Evolutionary conservation across 345 rosid genomes (phyloP), one percentile per base, ranked within the genome.

Genomic region (Populus simonii): DNA sequence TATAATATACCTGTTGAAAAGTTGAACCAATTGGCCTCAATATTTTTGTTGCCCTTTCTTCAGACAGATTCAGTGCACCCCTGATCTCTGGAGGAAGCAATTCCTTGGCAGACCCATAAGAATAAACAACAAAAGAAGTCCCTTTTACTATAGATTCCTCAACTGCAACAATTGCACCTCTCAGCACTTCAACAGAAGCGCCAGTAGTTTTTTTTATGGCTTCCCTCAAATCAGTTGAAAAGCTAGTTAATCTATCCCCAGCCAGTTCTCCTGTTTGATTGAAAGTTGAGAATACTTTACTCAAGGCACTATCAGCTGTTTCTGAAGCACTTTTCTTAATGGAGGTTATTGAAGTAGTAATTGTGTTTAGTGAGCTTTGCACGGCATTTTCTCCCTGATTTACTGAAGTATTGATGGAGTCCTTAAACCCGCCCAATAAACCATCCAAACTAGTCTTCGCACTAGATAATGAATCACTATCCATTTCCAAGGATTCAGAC

Each of bases 21-120:
- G 90, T 87, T 68, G 88, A 76, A 63, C 93, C 92, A 61, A 93
- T 33, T 68, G 97, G 97, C 80, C 79, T 84, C 80, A 85, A 70
- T 62, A 89, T 66, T 87, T 86, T 75, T 43, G 55, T 73, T 67
- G 88, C 87, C 80, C 76, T 89, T 72, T 89, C 96, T 85, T 96
- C 99, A n/a, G 90, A 90, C 31, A 91, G 72, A 81, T 79, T 85
- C 73, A 96, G 83, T 8, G 82, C 83, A 78, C 78, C 88, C 76
- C 78, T 91, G 62, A 90, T 82, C 84, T 89, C 90, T 63, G 92
- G 83, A 80, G 99, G 94, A 81, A 96, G 96, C 67, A 81, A 36
- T 22, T 87, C 92, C 85, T 96, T 96, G 35, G 89, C 85, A 80
- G 90, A 85, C 31, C 87, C 90, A 85, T 93, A 93, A 70, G 90